Conservation (phyloP, 805 yeast genomes). For the Teunomyces atbi region DNA sequence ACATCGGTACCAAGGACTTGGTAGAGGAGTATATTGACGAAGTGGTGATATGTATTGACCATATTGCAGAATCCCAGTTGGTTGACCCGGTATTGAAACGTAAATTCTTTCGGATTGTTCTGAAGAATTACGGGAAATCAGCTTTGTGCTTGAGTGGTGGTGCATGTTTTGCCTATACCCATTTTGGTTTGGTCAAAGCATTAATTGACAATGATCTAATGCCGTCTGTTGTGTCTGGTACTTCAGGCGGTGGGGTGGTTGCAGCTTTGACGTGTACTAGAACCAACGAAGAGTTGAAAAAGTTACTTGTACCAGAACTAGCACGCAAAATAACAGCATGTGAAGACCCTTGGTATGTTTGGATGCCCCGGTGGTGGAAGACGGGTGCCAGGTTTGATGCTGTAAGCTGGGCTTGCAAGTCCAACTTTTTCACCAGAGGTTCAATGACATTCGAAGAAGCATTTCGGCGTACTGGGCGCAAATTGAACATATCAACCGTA, state of each 20-base stretch:
- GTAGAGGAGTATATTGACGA: conserved; percentile 55
- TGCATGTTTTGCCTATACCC: conserved; percentile 74
- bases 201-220: conserved; percentile 62
- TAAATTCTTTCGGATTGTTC: conserved; percentile 53
- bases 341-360: conserved; percentile 56
- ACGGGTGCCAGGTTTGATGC: conserved; percentile 83
- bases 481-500: conserved; percentile 71
- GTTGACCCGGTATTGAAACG: conserved; percentile 44
- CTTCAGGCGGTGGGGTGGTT: conserved; percentile 78
- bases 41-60: conserved; percentile 48
- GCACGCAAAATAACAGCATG: conserved; percentile 69
- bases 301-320: conserved; percentile 57
- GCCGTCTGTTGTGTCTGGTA: conserved; percentile 72
- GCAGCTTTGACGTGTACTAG: conserved; percentile 72
- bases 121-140: conserved; percentile 66
- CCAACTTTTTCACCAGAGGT: conserved; percentile 70
- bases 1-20: conserved; percentile 68
- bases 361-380: conserved; percentile 63
- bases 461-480: conserved; percentile 63
- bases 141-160: conserved; percentile 78
- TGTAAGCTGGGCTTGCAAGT: conserved; percentile 67
- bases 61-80: conserved; percentile 36
- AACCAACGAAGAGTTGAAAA: conserved; percentile 61
- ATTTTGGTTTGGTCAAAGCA: conserved; percentile 74
- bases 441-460: conserved; percentile 72